Percentiles rank a stretch among this genome's conserved stretches.
These are phyloP conservation scores for Epichloe sp. DNA, from an alignment of 2,329 filamentous ascomycete genomes.

Conservation along the genomic window DNA sequence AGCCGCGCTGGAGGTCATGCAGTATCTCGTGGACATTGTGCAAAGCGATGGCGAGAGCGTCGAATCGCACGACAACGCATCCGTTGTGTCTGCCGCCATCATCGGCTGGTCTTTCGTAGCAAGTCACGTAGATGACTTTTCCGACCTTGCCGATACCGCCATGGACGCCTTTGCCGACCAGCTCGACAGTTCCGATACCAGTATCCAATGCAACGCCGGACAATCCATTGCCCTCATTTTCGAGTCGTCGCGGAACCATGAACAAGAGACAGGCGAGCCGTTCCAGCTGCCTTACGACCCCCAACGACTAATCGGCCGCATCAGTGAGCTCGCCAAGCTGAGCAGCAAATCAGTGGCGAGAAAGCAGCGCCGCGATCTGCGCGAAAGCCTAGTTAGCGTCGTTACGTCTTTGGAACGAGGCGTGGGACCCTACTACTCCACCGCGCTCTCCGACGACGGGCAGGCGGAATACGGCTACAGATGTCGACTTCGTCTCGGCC, in stretches of 20 bases:
- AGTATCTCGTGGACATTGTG: constrained; percentile 63
- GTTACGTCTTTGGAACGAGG: constrained; percentile 41
- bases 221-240: constrained; percentile 73
- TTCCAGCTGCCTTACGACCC: constrained; percentile 39
- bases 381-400: constrained; percentile 36
- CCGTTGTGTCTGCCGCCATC: constrained; percentile 61
- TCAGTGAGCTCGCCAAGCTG: constrained; percentile 33
- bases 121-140: constrained; percentile 62
- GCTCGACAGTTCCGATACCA: constrained; percentile 58
- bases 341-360: constrained; percentile 37
- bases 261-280: constrained; percentile 34
- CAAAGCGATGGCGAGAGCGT: constrained; percentile 66
- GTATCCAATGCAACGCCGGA: constrained; percentile 65
- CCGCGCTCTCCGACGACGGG: constrained; percentile 29
- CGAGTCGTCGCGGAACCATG: constrained; percentile 47
- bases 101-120: constrained; percentile 71
- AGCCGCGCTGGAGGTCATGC: constrained; percentile 58
- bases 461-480: constrained; percentile 39
- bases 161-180: constrained; percentile 77
- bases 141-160: constrained; percentile 55
- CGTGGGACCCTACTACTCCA: constrained; percentile 41
- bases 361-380: constrained; percentile 33
- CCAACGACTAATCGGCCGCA: constrained; percentile 31
- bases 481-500: constrained; percentile 35
- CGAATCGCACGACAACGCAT: constrained; percentile 55